Conservation (phyloP, 1,284 basidiomycete genomes). For the Apiotrichum veenhuisii region DNA sequence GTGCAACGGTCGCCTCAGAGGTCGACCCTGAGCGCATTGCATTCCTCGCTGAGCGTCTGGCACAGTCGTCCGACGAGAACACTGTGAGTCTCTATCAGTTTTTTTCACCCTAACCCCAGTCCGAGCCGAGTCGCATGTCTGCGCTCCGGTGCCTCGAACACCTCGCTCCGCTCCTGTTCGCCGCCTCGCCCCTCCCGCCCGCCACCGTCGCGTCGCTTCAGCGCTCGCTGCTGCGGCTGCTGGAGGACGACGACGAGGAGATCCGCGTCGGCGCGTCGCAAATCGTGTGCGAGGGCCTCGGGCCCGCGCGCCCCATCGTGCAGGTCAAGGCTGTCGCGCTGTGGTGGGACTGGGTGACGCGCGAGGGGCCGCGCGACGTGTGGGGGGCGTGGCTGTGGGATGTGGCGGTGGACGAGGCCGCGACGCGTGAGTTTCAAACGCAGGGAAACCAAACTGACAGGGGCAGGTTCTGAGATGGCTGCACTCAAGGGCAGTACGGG, state of each 20-base stretch:
- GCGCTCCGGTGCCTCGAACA: conserved; percentile 24
- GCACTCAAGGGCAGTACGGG: not conserved
- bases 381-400: conserved; percentile 32
- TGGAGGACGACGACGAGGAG: conserved; percentile 45
- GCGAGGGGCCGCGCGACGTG: not conserved
- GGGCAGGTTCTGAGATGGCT: conserved; percentile 1
- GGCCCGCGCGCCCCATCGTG: conserved; percentile 15
- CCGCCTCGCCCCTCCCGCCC: not conserved
- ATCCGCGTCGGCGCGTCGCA: conserved; percentile 29
- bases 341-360: conserved; percentile 34
- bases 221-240: conserved; percentile 26
- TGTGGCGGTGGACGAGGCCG: conserved; percentile 10
- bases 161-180: conserved; percentile 17
- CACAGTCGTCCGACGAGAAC: conserved; percentile 11
- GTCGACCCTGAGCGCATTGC: not conserved
- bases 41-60: conserved; percentile 1
- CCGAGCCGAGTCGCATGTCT: conserved; percentile 29
- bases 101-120: conserved; percentile 17
- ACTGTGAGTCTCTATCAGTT: conserved; percentile 1
- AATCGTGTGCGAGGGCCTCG: conserved; percentile 27
- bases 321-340: conserved; percentile 27
- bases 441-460: not conserved
- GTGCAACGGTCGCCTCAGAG: conserved; percentile 9
- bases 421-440: conserved; percentile 21
- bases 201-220: conserved; percentile 8